Base-by-base conservation (phyloP, 257 asterid genomes). In the Nicotiana tomentosiformis region DNA sequence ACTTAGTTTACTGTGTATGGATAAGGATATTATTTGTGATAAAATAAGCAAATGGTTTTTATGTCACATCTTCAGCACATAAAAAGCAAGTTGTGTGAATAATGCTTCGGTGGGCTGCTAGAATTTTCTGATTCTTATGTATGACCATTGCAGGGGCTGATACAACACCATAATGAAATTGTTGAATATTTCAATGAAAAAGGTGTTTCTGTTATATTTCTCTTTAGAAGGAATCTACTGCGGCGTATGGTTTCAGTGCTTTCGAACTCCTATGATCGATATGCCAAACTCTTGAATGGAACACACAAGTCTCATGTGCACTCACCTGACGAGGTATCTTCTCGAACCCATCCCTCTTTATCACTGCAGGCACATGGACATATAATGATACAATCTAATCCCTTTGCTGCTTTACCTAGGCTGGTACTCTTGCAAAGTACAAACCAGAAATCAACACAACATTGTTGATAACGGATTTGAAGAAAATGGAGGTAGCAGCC, bases 281-380 rank as follows among this genome's bases (percentile, higher is more conserved):
- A 91, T 33, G 96, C 94, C 35, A 91, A 91, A 85, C 94, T 89
- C 85, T 87, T 93, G 66, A 93, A 91, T 2, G 97, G 97, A 78
- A 93, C 89, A 10, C 97, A 93, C 82, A 93, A 93, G 88, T 93
- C 97, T 49, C 97, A 93, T 55, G 97, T 93, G 53, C 97, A 93
- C 87, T 91, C 96, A 2, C 87, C 84, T 30, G 86, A 91, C 85
- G 97, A 90, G 95, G 95, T 90, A 82, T 20, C 66, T 35, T 64
- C 56, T 64, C 61, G 51, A 11, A 46, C n/a, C 78, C 62, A 82
- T n/a, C 26, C 56, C 51, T 46, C 83, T 43, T 18, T 58, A 79
- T 56, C 32, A 74, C 56, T 4, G 58, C 65, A 68, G 39, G 33
- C 7, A 81, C 12, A 26, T 60, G 35, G 66, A 35, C 29, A n/a